These are phyloP conservation scores for Sarocladium brachiariae DNA, from an alignment of 2,329 filamentous ascomycete genomes.

Conservation along the genomic window DNA sequence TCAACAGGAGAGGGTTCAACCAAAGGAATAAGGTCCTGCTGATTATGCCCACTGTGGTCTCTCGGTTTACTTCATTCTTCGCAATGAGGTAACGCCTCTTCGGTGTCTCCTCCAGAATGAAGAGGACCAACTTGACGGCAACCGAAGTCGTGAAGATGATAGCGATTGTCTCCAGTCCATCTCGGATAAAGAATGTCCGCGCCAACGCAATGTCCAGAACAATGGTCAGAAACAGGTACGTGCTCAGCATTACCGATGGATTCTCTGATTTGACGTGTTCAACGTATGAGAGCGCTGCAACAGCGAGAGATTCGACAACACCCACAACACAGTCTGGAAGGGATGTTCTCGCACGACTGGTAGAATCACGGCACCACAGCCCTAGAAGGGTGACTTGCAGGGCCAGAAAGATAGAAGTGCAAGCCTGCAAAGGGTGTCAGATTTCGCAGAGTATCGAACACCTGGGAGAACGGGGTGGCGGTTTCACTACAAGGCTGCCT, in stretches of 20 bases:
- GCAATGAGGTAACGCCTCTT: slow-evolving; percentile 16
- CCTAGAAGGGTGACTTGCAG: slow-evolving; percentile 20
- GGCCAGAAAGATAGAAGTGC: slow-evolving; percentile 10
- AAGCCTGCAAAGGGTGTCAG: slow-evolving; percentile 14
- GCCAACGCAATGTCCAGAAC: slow-evolving; percentile 26
- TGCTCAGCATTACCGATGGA: slow-evolving; percentile 25
- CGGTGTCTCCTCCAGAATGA: slow-evolving; percentile 25
- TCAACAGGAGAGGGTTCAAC: slow-evolving; percentile 24
- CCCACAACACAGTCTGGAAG: slow-evolving; percentile 21
- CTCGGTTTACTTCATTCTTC: slow-evolving; percentile 13
- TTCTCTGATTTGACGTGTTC: slow-evolving; percentile 26
- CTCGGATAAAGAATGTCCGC: slow-evolving; percentile 27
- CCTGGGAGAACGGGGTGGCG: rapidly evolving
- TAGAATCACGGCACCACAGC: slow-evolving; percentile 20
- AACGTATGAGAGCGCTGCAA: slow-evolving; percentile 23
- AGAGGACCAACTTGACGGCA: slow-evolving; percentile 20
- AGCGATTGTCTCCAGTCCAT: slow-evolving; percentile 17
- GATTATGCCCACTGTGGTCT: slow-evolving; percentile 26
- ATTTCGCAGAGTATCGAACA: not conserved
- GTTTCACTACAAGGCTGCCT: too few species aligned
- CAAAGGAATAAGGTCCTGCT: slow-evolving; percentile 30
- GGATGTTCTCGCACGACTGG: slow-evolving; percentile 19
- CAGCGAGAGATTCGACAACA: slow-evolving; percentile 19
- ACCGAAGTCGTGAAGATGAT: slow-evolving; percentile 21
- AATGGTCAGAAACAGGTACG: slow-evolving; percentile 25